Evolutionary conservation across 192 early-diverging fungal genomes (phyloP).

Genomic region (Pecoramyces ruminantium): DNA sequence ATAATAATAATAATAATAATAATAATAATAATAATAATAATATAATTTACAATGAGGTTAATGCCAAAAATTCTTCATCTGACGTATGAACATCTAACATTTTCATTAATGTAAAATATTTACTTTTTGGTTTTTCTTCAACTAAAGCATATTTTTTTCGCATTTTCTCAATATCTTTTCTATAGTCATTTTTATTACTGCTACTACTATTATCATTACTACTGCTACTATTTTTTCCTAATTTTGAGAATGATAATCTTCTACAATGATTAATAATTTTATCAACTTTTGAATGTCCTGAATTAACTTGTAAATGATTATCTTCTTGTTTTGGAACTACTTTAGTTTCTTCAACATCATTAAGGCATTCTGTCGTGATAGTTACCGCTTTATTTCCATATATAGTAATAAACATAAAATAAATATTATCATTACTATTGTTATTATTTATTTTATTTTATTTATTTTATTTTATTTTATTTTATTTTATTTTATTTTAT

Average conservation of each 20-base stretch:
- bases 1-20: neutral
- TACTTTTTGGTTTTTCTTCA: neutral
- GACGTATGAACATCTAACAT: neutral
- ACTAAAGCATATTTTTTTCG: neutral
- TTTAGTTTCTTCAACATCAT: neutral
- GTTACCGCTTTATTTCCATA: too few relatives aligned
- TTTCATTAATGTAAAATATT: neutral
- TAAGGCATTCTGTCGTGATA: neutral
- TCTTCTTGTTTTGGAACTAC: neutral
- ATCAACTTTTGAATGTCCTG: neutral
- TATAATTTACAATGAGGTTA: neutral
- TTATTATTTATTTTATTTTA: too few relatives aligned
- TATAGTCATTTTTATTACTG: neutral
- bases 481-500: too few relatives aligned
- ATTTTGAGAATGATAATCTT: neutral
- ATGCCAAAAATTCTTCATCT: neutral
- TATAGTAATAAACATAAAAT: too few relatives aligned
- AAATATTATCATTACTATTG: too few relatives aligned
- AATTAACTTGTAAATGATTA: neutral
- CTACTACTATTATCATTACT: neutral
- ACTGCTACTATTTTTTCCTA: neutral
- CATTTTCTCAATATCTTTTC: neutral
- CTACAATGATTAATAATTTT: neutral
- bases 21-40: neutral
- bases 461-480: too few relatives aligned